These are phyloP conservation scores for Mollisia scopiformis DNA, from an alignment of 2,329 filamentous ascomycete species.

Conservation along the genomic window DNA sequence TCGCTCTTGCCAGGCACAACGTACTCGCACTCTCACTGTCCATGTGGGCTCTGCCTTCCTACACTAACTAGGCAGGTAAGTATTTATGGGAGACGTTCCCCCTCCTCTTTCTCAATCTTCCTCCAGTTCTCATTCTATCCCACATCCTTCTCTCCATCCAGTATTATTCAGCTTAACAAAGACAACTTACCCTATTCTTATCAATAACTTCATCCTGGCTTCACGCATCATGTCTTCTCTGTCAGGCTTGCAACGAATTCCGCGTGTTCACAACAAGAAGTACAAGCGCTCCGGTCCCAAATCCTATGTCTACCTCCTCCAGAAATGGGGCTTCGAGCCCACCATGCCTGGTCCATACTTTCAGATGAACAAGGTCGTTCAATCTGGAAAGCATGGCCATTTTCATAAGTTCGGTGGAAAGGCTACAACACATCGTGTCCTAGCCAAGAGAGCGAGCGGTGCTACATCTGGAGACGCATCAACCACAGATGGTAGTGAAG, in stretches of 20 bases:
- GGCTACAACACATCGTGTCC: conserved; percentile 47
- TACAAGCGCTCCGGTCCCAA: conserved; percentile 63
- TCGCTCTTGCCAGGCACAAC: conserved; percentile 3
- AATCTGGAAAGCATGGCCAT: conserved; percentile 44
- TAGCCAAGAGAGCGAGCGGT: conserved; percentile 49
- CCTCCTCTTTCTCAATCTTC: conserved; percentile 1
- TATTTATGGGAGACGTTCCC: conserved; percentile 16
- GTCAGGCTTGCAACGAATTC: conserved; percentile 45
- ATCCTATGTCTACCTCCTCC: conserved; percentile 63
- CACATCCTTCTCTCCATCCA: background rate
- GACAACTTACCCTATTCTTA: conserved; percentile 3
- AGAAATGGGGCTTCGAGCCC: conserved; percentile 65
- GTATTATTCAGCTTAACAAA: background rate
- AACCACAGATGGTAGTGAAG: conserved; percentile 46
- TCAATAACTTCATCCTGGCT: background rate
- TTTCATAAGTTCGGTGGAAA: conserved; percentile 52
- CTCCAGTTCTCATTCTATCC: conserved; percentile 12
- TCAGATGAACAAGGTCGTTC: conserved; percentile 46
- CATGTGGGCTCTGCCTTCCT: conserved; percentile 1
- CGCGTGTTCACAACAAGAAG: conserved; percentile 58
- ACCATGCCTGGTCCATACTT: conserved; percentile 66
- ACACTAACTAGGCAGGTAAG: background rate
- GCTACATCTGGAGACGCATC: conserved; percentile 23
- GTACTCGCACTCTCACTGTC: no score
- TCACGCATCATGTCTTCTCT: conserved; percentile 33